A percentile compares a stretch with the other conserved stretches of the same genome.
Conservation (phyloP, 2,329 filamentous ascomycete genomes). For the Paracoccidioides lutzii region DNA sequence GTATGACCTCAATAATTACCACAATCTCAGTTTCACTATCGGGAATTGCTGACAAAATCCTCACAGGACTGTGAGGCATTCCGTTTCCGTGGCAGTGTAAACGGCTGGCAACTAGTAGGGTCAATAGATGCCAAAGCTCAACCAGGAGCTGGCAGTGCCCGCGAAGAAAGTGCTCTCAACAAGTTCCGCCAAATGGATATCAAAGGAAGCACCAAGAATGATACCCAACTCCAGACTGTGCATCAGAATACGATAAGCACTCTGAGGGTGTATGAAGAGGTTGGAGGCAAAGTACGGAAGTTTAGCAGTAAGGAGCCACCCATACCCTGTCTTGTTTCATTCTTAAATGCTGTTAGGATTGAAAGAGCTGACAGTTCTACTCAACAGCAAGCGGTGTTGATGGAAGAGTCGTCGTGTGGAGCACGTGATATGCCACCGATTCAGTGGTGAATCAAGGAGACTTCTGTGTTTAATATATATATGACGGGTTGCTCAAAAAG, state of each 20-base stretch:
- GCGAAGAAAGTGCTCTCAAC: constrained; percentile 88
- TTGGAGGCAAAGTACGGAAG: constrained; percentile 53
- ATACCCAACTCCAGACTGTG: constrained; percentile 86
- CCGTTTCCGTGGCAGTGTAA: constrained; percentile 65
- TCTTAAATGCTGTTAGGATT: background rate
- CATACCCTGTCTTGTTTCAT: constrained; percentile 5
- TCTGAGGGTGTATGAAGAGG: constrained; percentile 60
- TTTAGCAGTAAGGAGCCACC: constrained; percentile 61
- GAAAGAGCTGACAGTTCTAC: constrained; percentile 9
- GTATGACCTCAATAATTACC: constrained; percentile 24
- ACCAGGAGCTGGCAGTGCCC: constrained; percentile 44
- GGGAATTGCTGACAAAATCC: background rate
- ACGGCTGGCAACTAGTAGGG: constrained; percentile 73
- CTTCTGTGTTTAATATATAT: background rate
- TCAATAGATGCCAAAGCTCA: constrained; percentile 64
- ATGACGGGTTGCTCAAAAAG: background rate
- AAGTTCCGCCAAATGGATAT: constrained; percentile 99
- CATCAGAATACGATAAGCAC: constrained; percentile 95
- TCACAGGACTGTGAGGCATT: constrained; percentile 64
- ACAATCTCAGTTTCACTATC: background rate
- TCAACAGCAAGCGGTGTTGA: constrained; percentile 63
- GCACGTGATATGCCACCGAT: constrained; percentile 34
- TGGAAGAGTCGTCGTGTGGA: constrained; percentile 70
- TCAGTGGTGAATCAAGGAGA: background rate
- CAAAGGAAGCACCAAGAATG: constrained; percentile 81